Evolutionary conservation across 140 eudicot species (phyloP), one percentile per base, ranked within the genome.

Genomic region (Cichorium intybus): DNA sequence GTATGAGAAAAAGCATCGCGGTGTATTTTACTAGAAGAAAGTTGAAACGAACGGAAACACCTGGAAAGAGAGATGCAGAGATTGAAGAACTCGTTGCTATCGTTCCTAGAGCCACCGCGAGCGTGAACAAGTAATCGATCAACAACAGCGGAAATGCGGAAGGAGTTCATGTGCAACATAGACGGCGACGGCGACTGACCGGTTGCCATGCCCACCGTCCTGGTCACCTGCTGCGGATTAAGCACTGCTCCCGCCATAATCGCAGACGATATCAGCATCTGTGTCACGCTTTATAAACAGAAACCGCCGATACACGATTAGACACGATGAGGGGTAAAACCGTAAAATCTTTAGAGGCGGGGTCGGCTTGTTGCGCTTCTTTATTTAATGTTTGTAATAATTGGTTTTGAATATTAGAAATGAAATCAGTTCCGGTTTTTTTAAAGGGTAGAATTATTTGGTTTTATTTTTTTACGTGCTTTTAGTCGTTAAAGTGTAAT

Each of bases 21-120:
- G 24, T 27, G 12, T 3, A 10, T 35, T 52, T 43, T 20, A 23
- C 23, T 15, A 60, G 15, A 20, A 43, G 1, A 55, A 23, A 60
- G 7, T 34, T 23, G 4, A 58, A 24, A 20, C 66, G 5, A 49
- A 70, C 9, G 17, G 18, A 47, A 67, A 9, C 16, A 84, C 96
- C 96, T 82, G 23, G 96, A 75, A 6, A 88, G 87, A 7, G 87
- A 72, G 52, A 80, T 78, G 72, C 96, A 88, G 55, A 82, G 87
- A 20, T 77, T 69, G 70, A 71, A 66, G 75, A 82, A 75, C 65
- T 81, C 83, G 4, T 34, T 61, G 20, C 31, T 4, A 49, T 77
- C 85, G 31, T 8, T 57, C 11, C 10, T 37, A 2, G 45, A 65
- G 27, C 68, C 39, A 6, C 20, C 24, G 27, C 52, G 41, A 31